Conservation (phyloP, 371 early-diverging fungal species). For the Vittaforma corneae region DNA sequence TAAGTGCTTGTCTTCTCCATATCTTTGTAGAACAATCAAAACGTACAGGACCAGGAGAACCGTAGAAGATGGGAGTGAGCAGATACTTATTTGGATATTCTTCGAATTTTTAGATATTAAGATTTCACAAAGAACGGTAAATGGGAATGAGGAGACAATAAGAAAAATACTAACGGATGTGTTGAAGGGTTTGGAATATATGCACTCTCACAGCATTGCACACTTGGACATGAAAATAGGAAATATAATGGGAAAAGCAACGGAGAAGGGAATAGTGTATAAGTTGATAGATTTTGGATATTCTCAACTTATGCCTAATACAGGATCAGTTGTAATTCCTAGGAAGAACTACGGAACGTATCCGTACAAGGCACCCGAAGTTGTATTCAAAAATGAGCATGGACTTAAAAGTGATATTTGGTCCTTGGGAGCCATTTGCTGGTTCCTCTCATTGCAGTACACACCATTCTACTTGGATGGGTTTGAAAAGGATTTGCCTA, state of each 20-base stretch:
- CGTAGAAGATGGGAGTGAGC: conserved; percentile 31
- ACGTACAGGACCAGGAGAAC: conserved; percentile 31
- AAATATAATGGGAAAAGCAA: conserved; percentile 56
- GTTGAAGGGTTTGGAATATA: conserved; percentile 49
- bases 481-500: conserved; percentile 35
- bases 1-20: conserved; percentile 19
- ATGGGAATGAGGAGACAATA: conserved; percentile 52
- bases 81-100: conserved; percentile 58
- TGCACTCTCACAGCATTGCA: conserved; percentile 53
- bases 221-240: conserved; percentile 59
- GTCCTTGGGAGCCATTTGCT: conserved; percentile 55
- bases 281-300: conserved; percentile 60
- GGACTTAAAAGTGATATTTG: conserved; percentile 57
- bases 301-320: conserved; percentile 22
- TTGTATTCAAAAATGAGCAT: conserved; percentile 52
- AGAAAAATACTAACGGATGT: conserved; percentile 48
- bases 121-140: conserved; percentile 40
- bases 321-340: conserved; percentile 31
- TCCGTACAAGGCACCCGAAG: conserved; percentile 60
- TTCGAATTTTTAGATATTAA: conserved; percentile 52
- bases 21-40: conserved; percentile 51
- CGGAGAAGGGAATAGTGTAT: conserved; percentile 37
- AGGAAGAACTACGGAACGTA: conserved; percentile 58
- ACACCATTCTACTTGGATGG: conserved; percentile 50
- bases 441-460: conserved; percentile 44